Base-by-base conservation (phyloP, 2,329 filamentous ascomycete genomes). In the Paraphoma sp. region DNA sequence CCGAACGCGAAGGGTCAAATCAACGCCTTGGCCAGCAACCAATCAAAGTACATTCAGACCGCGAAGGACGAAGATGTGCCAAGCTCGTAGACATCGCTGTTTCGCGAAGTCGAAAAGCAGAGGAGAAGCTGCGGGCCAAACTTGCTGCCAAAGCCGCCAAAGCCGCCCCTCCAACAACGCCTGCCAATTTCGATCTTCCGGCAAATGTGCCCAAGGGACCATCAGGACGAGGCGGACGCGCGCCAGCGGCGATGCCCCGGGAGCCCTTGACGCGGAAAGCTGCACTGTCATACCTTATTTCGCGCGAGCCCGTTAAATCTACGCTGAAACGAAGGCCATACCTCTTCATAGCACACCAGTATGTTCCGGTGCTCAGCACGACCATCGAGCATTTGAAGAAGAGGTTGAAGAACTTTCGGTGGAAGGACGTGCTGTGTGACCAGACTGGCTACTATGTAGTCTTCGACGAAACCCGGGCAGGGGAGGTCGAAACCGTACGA, bases 311-410 rank as follows among this genome's bases (percentile, higher is more conserved):
- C 3, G 83, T 96, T 43, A 80, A 90, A 18, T 80, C 84, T 33
- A 87, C 88, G 62, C 86, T 97, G 49, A 87, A 89, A 70, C 86
- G 87, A 49, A 88, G 91, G 56, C 95, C 95, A 0, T 97, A 97
- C 73, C 88, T 98, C 38, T 97, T 96, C 72, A 89, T 99, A 54
- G 84, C 92, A n/a, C 87, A 91, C 64, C 86, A 88, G 57, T 93
- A 90, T 65, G 94, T 99, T 1, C 95, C 95, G 1, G 90, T 96
- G 11, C 86, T 97, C 71, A 84, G 85, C 31, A 90, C 92, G 23
- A 98, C 94, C 1, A 86, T 97, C 53, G 87, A 90, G 4, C 95
- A 99, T 79, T 85, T 99, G 80, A 92, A 92, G 79, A 96, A 94
- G 76, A 86, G 94, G 48, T 82, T 98, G 51, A 95, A 94, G 76